Conservation (phyloP, 257 asterid species). For the Orobanche coerulescens region DNA sequence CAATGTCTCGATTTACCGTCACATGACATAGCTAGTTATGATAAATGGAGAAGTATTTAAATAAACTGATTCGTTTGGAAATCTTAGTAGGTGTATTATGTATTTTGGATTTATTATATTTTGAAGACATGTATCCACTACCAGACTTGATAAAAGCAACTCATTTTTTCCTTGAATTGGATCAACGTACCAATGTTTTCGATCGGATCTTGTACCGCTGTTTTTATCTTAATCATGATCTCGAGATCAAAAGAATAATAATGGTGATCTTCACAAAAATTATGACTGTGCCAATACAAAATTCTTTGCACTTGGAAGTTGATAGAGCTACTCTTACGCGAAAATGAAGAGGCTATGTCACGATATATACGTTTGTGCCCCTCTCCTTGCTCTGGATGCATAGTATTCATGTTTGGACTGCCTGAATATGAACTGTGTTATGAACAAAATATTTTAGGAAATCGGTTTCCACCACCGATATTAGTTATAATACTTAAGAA, state of each 20-base stretch:
- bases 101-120: too few relatives aligned
- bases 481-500: too few relatives aligned
- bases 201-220: slow-evolving; percentile 62
- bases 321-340: background rate
- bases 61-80: too few relatives aligned
- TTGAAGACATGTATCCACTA: too few relatives aligned
- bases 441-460: too few relatives aligned
- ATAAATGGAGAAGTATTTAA: too few relatives aligned
- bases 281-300: slow-evolving; percentile 41
- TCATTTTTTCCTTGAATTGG: background rate
- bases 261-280: slow-evolving; percentile 31
- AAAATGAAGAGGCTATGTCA: background rate
- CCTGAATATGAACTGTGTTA: background rate
- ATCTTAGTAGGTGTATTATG: too few relatives aligned
- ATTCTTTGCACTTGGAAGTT: slow-evolving; percentile 49
- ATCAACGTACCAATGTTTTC: slow-evolving; percentile 39
- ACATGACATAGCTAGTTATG: too few relatives aligned
- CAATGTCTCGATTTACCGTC: too few relatives aligned
- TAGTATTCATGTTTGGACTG: background rate
- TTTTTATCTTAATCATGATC: slow-evolving; percentile 63
- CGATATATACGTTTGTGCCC: background rate
- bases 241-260: slow-evolving; percentile 46
- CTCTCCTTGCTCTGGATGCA: background rate
- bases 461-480: too few relatives aligned
- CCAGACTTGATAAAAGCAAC: too few relatives aligned